A percentile compares a stretch with the other conserved stretches of the same genome.
Conservation (phyloP, 768 basidiomycete species). For the Tulasnella sp. region DNA sequence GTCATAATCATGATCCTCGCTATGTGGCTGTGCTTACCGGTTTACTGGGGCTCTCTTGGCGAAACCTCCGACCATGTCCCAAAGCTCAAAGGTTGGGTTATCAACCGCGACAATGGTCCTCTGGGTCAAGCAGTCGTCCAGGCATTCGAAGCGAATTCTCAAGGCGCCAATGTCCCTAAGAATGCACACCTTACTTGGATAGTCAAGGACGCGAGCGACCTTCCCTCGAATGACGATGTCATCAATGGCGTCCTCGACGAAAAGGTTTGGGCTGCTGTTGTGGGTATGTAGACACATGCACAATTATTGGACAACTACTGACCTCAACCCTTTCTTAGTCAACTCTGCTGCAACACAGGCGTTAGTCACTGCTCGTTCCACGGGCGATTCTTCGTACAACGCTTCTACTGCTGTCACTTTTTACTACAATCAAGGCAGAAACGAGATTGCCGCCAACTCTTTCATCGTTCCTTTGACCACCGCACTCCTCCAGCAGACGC, state of each 20-base stretch:
- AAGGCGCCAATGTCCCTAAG: slow-evolving; percentile 16
- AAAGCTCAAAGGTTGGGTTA: not conserved
- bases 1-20: not conserved
- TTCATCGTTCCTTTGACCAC: slow-evolving; percentile 31
- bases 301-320: too few relatives aligned
- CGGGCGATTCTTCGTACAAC: slow-evolving; percentile 15
- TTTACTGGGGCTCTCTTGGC: slow-evolving; percentile 10
- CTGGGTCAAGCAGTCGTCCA: slow-evolving; percentile 22
- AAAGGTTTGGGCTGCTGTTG: slow-evolving; percentile 33
- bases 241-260: slow-evolving; percentile 30
- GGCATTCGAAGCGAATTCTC: slow-evolving; percentile 23
- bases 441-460: slow-evolving; percentile 32
- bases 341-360: slow-evolving; percentile 11
- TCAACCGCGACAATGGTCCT: slow-evolving; percentile 13
- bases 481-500: slow-evolving; percentile 21
- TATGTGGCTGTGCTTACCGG: slow-evolving; percentile 1
- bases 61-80: not conserved
- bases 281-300: slow-evolving; percentile 28
- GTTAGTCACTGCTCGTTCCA: slow-evolving; percentile 10
- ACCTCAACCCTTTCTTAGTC: too few relatives aligned
- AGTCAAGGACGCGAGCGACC: not conserved
- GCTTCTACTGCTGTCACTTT: not conserved
- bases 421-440: slow-evolving; percentile 28
- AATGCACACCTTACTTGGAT: not conserved
- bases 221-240: slow-evolving; percentile 19